These are phyloP conservation scores for Puccinia polysora DNA, from an alignment of 1,284 basidiomycete species.

Conservation along the genomic window DNA sequence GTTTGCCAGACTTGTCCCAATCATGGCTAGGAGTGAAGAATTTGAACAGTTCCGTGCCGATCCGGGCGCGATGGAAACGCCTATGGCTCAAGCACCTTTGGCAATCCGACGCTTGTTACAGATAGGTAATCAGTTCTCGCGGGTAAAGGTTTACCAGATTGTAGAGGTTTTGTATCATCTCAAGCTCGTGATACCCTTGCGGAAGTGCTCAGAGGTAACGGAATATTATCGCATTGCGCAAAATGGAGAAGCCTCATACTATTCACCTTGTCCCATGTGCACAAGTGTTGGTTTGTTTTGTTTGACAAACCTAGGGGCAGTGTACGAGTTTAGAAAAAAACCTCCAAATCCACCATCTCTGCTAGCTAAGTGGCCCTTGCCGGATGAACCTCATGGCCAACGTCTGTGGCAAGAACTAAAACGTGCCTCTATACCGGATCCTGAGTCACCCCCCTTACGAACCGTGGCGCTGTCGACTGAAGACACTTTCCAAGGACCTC, in stretches of 20 bases:
- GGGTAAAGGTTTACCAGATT: conserved; percentile 61
- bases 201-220: conserved; percentile 15
- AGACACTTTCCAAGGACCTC: conserved; percentile 17
- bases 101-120: conserved; percentile 59
- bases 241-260: conserved; percentile 36
- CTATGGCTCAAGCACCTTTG: conserved; percentile 59
- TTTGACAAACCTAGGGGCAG: conserved; percentile 22
- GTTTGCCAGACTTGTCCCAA: conserved; percentile 63
- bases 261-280: conserved; percentile 27
- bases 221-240: conserved; percentile 22
- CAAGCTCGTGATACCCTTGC: conserved; percentile 60
- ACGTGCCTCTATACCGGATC: conserved; percentile 37
- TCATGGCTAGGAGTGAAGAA: conserved; percentile 59
- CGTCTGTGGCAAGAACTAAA: conserved; percentile 31
- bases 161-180: conserved; percentile 61
- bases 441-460: conserved; percentile 34
- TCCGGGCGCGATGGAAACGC: conserved; percentile 57
- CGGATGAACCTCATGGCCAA: conserved; percentile 24
- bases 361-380: conserved; percentile 34
- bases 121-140: conserved; percentile 60
- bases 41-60: conserved; percentile 58
- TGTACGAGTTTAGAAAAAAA: conserved; percentile 20
- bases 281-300: conserved; percentile 22
- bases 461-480: too few species aligned
- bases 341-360: conserved; percentile 23